A percentile compares a stretch with the other conserved stretches of the same genome.
phyloP scores from a whole-genome alignment of 495 filamentous ascomycete genomes.

The Hyaloscypha hepaticicola region DNA sequence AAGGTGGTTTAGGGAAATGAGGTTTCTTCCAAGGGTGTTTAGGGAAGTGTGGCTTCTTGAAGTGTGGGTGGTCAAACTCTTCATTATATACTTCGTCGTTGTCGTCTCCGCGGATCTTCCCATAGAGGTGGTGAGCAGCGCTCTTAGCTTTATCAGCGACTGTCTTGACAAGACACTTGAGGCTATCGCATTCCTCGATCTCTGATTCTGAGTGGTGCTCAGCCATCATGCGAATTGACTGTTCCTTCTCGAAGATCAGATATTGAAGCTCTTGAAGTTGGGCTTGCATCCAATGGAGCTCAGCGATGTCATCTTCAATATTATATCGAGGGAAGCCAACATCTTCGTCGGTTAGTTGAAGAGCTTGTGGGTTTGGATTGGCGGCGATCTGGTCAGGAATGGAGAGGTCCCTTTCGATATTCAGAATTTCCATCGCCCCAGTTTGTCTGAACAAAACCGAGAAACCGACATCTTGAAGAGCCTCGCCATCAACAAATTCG shows the following conservation, averaged over 20 bases:
- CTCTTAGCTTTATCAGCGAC: slow-evolving; percentile 18
- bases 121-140: slow-evolving; percentile 19
- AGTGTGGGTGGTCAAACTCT: slow-evolving; percentile 8
- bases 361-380: slow-evolving; percentile 17
- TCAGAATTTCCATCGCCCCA: slow-evolving; percentile 41
- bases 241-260: slow-evolving; percentile 27
- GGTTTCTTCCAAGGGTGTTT: not conserved
- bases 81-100: slow-evolving; percentile 7
- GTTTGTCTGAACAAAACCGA: slow-evolving; percentile 46
- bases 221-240: slow-evolving; percentile 13
- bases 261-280: slow-evolving; percentile 24
- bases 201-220: slow-evolving; percentile 10
- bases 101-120: slow-evolving; percentile 17
- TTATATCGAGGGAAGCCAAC: slow-evolving; percentile 3
- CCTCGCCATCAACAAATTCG: slow-evolving; percentile 37
- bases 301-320: slow-evolving; percentile 25
- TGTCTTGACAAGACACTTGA: slow-evolving; percentile 29
- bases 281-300: slow-evolving; percentile 22
- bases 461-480: slow-evolving; percentile 41
- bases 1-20: slow-evolving; percentile 14
- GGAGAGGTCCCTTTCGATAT: slow-evolving; percentile 33
- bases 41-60: slow-evolving; percentile 9
- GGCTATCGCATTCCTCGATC: slow-evolving; percentile 29
- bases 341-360: slow-evolving; percentile 10
- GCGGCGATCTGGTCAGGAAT: slow-evolving; percentile 22